phyloP scores from a whole-genome alignment of 2,329 filamentous ascomycete species.

The Eutypa lata region DNA sequence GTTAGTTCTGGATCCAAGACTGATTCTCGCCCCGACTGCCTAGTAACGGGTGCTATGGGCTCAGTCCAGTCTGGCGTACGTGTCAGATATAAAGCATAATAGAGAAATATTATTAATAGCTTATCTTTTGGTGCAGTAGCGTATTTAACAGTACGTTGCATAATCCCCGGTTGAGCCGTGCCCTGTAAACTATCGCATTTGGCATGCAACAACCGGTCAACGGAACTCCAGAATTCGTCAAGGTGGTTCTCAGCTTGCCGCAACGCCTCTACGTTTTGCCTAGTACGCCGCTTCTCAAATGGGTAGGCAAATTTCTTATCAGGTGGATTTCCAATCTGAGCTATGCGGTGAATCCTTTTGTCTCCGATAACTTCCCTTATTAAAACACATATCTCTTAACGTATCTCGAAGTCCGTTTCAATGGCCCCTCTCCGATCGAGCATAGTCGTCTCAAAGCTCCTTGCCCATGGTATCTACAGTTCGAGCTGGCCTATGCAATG shows the following conservation, averaged over 20 bases:
- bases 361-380: too few relatives aligned
- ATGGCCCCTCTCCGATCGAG: conserved; percentile 21
- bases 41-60: conserved; percentile 13
- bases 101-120: too few relatives aligned
- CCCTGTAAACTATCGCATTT: conserved; percentile 19
- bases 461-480: conserved; percentile 47
- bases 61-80: conserved; percentile 49
- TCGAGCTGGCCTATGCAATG: conserved; percentile 44
- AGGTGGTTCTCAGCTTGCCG: conserved; percentile 18
- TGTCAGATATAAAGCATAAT: too few relatives aligned
- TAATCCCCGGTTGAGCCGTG: conserved; percentile 27
- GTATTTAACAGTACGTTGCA: too few relatives aligned
- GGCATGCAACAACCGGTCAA: conserved; percentile 13
- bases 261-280: conserved; percentile 16
- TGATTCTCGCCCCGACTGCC: background rate
- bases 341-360: too few relatives aligned
- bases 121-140: too few relatives aligned
- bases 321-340: conserved; percentile 29
- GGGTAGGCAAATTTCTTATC: conserved; percentile 41
- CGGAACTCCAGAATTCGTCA: conserved; percentile 16
- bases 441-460: conserved; percentile 32
- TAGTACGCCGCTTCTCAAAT: conserved; percentile 18
- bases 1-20: background rate
- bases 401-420: conserved; percentile 21
- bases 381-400: too few relatives aligned